phyloP scores from a whole-genome alignment of 495 filamentous ascomycete species.

The Neurospora pannonica region DNA sequence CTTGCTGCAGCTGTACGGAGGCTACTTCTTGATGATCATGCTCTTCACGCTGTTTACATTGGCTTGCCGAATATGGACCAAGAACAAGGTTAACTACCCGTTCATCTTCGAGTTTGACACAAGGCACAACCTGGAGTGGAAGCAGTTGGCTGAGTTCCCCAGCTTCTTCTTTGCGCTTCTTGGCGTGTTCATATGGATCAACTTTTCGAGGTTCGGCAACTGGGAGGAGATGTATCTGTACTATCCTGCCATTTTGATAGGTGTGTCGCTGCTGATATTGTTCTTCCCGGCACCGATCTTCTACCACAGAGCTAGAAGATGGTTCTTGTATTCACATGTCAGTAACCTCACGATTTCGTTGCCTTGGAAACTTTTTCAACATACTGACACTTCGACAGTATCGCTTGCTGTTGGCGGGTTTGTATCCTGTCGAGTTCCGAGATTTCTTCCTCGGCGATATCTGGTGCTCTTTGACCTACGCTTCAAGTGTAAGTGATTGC shows the following conservation, averaged over 20 bases:
- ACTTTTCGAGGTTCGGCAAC: constrained; percentile 57
- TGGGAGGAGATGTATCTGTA: constrained; percentile 66
- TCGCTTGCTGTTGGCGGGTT: constrained; percentile 71
- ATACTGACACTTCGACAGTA: constrained; percentile 46
- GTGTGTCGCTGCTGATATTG: constrained; percentile 52
- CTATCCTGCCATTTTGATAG: constrained; percentile 78
- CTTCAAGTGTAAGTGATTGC: constrained; percentile 60
- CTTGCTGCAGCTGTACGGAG: constrained; percentile 74
- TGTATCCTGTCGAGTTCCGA: constrained; percentile 90
- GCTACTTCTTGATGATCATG: constrained; percentile 69
- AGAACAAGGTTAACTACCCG: constrained; percentile 80
- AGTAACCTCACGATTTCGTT: constrained; percentile 20
- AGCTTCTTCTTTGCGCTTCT: constrained; percentile 67
- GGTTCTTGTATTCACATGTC: constrained; percentile 79
- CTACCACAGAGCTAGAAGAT: constrained; percentile 67
- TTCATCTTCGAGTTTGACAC: constrained; percentile 97
- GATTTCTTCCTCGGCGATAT: constrained; percentile 98
- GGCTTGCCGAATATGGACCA: constrained; percentile 71
- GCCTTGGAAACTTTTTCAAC: not conserved
- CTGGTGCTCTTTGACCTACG: constrained; percentile 89
- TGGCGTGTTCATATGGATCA: constrained; percentile 77
- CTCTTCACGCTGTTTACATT: constrained; percentile 69
- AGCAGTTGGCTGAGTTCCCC: constrained; percentile 77
- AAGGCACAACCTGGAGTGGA: constrained; percentile 77
- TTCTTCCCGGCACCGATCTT: constrained; percentile 66